A percentile compares a stretch with the other conserved stretches of the same genome.
Evolutionary conservation across 345 rosid genomes (phyloP).

Genomic region (thale cress (Arabidopsis thaliana)): TAIR10.1 NC_003075.7:17008501-17009000

Average conservation of each 20-base stretch:
- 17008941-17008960: not conserved
- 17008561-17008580: not conserved
- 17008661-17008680: not conserved
- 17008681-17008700: not conserved
- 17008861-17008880: slow-evolving; percentile 61
- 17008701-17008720: not conserved
- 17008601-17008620: not conserved
- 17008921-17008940: not conserved
- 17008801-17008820: slow-evolving; percentile 42
- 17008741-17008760: slow-evolving; percentile 3
- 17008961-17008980: not conserved
- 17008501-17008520: not conserved
- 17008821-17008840: slow-evolving; percentile 63
- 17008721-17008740: not conserved
- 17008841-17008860: slow-evolving; percentile 76
- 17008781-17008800: slow-evolving; percentile 12
- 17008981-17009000: too few relatives aligned
- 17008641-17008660: not conserved
- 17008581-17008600: not conserved
- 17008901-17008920: not conserved
- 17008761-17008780: not conserved
- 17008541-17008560: not conserved
- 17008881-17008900: not conserved
- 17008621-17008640: not conserved
- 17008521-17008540: not conserved